Percentiles rank a stretch among this genome's conserved stretches.
These are phyloP conservation scores for Casaregolazyma suthepensis DNA, from an alignment of 1,139 yeast species.

Conservation along the genomic window DNA sequence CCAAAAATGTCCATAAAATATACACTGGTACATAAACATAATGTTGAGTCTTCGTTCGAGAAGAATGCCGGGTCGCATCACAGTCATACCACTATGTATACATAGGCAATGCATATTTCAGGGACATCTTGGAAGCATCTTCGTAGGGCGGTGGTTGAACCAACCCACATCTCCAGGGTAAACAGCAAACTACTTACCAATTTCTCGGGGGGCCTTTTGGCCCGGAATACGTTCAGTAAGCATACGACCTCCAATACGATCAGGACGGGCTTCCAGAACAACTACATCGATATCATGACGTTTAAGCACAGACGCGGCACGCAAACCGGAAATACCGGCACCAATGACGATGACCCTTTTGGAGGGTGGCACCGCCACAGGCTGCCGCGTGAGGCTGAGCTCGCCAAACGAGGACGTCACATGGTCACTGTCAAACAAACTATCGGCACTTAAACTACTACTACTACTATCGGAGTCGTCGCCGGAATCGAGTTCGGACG, in stretches of 20 bases:
- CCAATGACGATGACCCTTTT: slow-evolving; percentile 51
- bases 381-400: slow-evolving; percentile 8
- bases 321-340: slow-evolving; percentile 72
- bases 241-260: slow-evolving; percentile 53
- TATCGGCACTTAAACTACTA: slow-evolving; percentile 9
- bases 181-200: slow-evolving; percentile 12
- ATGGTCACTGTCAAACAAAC: slow-evolving; percentile 2
- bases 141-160: neutral
- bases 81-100: slow-evolving; percentile 6
- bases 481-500: slow-evolving; percentile 13
- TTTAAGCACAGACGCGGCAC: slow-evolving; percentile 56
- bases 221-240: slow-evolving; percentile 33
- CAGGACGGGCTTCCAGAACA: slow-evolving; percentile 46
- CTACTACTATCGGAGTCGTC: slow-evolving; percentile 13
- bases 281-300: slow-evolving; percentile 39
- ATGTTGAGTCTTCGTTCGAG: slow-evolving; percentile 1
- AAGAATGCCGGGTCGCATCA: slow-evolving; percentile 5
- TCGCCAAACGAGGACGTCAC: slow-evolving; percentile 12
- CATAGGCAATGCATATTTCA: slow-evolving; percentile 9
- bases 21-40: slow-evolving; percentile 8
- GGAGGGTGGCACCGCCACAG: neutral
- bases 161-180: neutral
- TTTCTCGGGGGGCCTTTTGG: slow-evolving; percentile 24
- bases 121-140: slow-evolving; percentile 6
- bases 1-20: slow-evolving; percentile 8